A percentile compares a stretch with the other conserved stretches of the same genome.
Conservation (phyloP, 2,329 filamentous ascomycete species). For the Nemania sp. region DNA sequence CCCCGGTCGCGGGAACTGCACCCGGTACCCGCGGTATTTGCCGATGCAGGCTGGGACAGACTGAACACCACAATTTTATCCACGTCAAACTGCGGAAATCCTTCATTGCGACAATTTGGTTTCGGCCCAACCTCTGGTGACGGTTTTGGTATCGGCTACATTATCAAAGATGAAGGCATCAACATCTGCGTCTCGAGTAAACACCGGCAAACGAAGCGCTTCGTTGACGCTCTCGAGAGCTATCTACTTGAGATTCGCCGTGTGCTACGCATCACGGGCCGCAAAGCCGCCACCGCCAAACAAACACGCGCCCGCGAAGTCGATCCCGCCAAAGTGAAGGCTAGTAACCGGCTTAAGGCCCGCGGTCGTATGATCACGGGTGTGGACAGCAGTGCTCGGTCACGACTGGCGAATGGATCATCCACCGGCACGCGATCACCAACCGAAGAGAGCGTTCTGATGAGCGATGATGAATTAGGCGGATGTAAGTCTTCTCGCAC, state of each 20-base stretch:
- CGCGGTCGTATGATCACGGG: slow-evolving; percentile 73
- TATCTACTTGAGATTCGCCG: slow-evolving; percentile 91
- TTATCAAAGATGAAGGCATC: slow-evolving; percentile 93
- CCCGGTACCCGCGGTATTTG: slow-evolving; percentile 77
- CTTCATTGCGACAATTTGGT: slow-evolving; percentile 89
- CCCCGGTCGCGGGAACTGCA: slow-evolving; percentile 44
- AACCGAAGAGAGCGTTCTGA: slow-evolving; percentile 68
- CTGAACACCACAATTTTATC: slow-evolving; percentile 93
- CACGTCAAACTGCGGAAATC: slow-evolving; percentile 98
- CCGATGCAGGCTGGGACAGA: slow-evolving; percentile 89
- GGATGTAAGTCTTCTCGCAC: slow-evolving; percentile 72
- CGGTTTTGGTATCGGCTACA: slow-evolving; percentile 97
- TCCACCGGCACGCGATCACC: slow-evolving; percentile 60
- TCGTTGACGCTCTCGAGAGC: slow-evolving; percentile 84
- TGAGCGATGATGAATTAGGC: slow-evolving; percentile 85
- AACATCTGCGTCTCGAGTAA: slow-evolving; percentile 92
- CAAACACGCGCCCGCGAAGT: slow-evolving; percentile 59
- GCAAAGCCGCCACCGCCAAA: slow-evolving; percentile 47
- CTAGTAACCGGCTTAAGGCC: slow-evolving; percentile 62
- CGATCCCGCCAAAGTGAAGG: slow-evolving; percentile 44
- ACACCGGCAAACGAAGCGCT: slow-evolving; percentile 88
- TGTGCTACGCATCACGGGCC: slow-evolving; percentile 70
- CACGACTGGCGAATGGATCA: slow-evolving; percentile 43
- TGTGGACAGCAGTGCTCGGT: slow-evolving; percentile 45
- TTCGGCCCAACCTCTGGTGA: slow-evolving; percentile 94